Conservation (phyloP, 257 asterid genomes). For the Scutellaria barbata region DNA sequence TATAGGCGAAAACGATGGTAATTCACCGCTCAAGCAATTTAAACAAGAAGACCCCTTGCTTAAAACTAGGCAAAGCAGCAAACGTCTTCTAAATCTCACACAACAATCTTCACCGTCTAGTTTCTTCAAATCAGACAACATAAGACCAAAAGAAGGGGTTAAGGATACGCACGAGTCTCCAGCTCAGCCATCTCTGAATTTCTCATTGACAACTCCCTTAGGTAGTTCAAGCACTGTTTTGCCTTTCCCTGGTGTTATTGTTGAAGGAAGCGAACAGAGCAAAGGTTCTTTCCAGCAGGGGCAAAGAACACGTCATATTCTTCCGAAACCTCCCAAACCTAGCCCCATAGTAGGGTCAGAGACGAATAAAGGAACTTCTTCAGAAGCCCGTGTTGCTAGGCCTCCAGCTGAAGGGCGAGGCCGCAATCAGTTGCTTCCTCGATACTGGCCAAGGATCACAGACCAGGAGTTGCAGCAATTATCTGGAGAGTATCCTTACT, state of each 20-base stretch:
- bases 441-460: slow-evolving; percentile 97
- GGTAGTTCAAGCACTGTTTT: slow-evolving; percentile 47
- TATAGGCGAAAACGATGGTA: slow-evolving; percentile 42
- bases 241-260: slow-evolving; percentile 57
- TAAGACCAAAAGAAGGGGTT: slow-evolving; percentile 53
- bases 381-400: slow-evolving; percentile 74
- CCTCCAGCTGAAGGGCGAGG: slow-evolving; percentile 95
- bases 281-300: slow-evolving; percentile 57
- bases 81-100: slow-evolving; percentile 43
- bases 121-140: slow-evolving; percentile 53
- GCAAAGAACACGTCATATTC: slow-evolving; percentile 50
- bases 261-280: slow-evolving; percentile 73
- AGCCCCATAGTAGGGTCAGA: slow-evolving; percentile 53
- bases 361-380: slow-evolving; percentile 44
- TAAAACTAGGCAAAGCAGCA: slow-evolving; percentile 47
- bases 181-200: slow-evolving; percentile 62
- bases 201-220: slow-evolving; percentile 57
- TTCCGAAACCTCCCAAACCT: slow-evolving; percentile 62
- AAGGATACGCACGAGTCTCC: slow-evolving; percentile 57
- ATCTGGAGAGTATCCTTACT: slow-evolving; percentile 94
- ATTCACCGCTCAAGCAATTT: slow-evolving; percentile 45
- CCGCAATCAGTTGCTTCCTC: slow-evolving; percentile 90
- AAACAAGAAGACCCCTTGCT: slow-evolving; percentile 47
- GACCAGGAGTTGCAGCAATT: slow-evolving; percentile 90
- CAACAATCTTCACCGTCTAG: slow-evolving; percentile 50